phyloP scores from a whole-genome alignment of 495 filamentous ascomycete species.

The Aspergillus bridgeri region DNA sequence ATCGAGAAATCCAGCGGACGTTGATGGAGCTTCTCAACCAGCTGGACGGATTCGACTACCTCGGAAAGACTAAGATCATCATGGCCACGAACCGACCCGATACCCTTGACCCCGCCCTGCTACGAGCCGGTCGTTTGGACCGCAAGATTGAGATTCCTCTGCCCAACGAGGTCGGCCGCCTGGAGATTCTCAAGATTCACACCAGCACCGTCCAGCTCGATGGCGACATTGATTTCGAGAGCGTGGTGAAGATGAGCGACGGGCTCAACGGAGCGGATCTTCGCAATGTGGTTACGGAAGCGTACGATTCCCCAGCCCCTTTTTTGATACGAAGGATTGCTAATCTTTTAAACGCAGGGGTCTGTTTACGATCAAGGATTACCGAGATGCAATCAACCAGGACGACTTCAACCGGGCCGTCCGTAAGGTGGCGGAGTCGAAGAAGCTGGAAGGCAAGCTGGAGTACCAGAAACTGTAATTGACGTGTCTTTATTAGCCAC shows the following conservation, averaged over 20 bases:
- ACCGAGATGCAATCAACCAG: conserved; percentile 91
- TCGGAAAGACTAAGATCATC: conserved; percentile 99
- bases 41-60: conserved; percentile 97
- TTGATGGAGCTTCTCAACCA: conserved; percentile 99
- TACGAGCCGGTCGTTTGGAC: conserved; percentile 91
- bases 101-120: conserved; percentile 90
- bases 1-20: conserved; percentile 98
- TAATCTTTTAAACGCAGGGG: conserved; percentile 55
- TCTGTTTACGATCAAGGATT: conserved; percentile 95
- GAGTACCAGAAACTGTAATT: conserved; percentile 94
- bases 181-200: conserved; percentile 99
- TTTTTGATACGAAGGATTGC: too few relatives aligned
- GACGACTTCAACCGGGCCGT: conserved; percentile 99
- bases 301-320: conserved; percentile 60
- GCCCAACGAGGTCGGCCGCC: conserved; percentile 95
- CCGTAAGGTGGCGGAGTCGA: conserved; percentile 91
- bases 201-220: conserved; percentile 80
- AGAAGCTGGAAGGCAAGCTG: conserved; percentile 97
- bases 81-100: conserved; percentile 99
- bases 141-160: conserved; percentile 98
- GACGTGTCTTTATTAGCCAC: conserved; percentile 11
- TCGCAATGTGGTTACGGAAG: conserved; percentile 97
- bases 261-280: conserved; percentile 96
- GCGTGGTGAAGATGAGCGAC: conserved; percentile 99
- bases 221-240: conserved; percentile 98